Percentiles rank a stretch among this genome's conserved stretches.
Evolutionary conservation across 208 protist species (phyloP).

Genomic region (Crithidia fasciculata): DNA sequence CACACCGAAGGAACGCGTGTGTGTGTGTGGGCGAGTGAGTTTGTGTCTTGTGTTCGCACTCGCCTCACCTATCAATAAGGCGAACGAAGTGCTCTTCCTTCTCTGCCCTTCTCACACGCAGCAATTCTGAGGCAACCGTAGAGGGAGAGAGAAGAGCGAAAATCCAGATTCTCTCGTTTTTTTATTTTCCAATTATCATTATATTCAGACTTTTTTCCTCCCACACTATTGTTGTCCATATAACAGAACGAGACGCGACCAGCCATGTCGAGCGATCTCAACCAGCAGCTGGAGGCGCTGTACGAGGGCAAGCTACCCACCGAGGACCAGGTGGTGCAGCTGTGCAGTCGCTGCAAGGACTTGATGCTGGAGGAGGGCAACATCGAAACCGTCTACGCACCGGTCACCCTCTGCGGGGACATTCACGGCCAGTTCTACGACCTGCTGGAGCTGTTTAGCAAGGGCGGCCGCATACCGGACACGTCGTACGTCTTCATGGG

Average conservation of each 20-base stretch:
- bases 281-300: constrained; percentile 70
- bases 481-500: constrained; percentile 93
- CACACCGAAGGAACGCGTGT: too few species aligned
- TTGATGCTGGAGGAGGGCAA: constrained; percentile 94
- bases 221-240: background rate
- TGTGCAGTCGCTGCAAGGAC: constrained; percentile 92
- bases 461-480: constrained; percentile 90
- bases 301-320: constrained; percentile 93
- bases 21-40: too few species aligned
- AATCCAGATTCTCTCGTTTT: background rate
- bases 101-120: too few species aligned
- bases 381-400: constrained; percentile 94
- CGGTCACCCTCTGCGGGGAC: constrained; percentile 99
- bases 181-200: too few species aligned
- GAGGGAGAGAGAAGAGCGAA: background rate
- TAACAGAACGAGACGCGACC: background rate
- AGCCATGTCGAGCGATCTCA: constrained; percentile 55
- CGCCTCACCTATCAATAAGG: too few species aligned
- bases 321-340: constrained; percentile 87
- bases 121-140: too few species aligned
- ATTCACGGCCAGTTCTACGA: constrained; percentile 99
- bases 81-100: too few species aligned
- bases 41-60: too few species aligned
- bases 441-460: constrained; percentile 96
- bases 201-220: too few species aligned